These are phyloP conservation scores for Gracilaria domingensis DNA, from an alignment of 23 red algal species.

Conservation along the genomic window DNA sequence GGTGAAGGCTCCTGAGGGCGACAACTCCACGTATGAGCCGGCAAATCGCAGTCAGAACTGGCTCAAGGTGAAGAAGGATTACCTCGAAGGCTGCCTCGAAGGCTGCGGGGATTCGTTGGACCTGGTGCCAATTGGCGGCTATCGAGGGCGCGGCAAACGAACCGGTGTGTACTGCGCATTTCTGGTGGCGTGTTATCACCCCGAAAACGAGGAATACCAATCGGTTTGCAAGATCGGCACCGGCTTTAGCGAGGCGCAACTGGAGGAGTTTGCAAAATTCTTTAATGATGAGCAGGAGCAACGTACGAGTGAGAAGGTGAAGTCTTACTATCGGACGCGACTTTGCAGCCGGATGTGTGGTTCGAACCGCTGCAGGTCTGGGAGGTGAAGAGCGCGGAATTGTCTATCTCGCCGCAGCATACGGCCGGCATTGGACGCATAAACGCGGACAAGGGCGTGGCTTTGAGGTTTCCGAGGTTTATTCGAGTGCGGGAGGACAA, in stretches of 20 bases:
- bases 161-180: conserved; percentile 89
- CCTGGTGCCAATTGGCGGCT: conserved; percentile 95
- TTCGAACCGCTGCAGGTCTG: conserved; percentile 94
- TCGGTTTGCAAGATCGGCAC: conserved; percentile 95
- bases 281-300: conserved; percentile 56
- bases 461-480: conserved; percentile 92
- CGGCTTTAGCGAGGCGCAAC: conserved; percentile 89
- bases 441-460: conserved; percentile 86
- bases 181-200: conserved; percentile 95
- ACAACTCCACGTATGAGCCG: conserved; percentile 92
- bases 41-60: conserved; percentile 97
- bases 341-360: conserved; percentile 87
- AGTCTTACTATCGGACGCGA: conserved; percentile 72
- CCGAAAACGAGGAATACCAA: conserved; percentile 90
- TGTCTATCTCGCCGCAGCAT: conserved; percentile 86
- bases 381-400: conserved; percentile 92
- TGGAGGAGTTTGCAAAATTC: conserved; percentile 79
- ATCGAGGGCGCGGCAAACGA: conserved; percentile 92
- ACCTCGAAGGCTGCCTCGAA: too few species aligned
- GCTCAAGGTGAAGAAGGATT: conserved; percentile 99
- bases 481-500: conserved; percentile 94
- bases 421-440: conserved; percentile 78
- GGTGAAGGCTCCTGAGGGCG: conserved; percentile 93
- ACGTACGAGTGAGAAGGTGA: conserved; percentile 18
- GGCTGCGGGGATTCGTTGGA: conserved; percentile 93